Evolutionary conservation across 129 eudicot genomes (phyloP), one percentile per base, ranked within the genome.

Genomic region (Centrapalus pauciflorus): DNA sequence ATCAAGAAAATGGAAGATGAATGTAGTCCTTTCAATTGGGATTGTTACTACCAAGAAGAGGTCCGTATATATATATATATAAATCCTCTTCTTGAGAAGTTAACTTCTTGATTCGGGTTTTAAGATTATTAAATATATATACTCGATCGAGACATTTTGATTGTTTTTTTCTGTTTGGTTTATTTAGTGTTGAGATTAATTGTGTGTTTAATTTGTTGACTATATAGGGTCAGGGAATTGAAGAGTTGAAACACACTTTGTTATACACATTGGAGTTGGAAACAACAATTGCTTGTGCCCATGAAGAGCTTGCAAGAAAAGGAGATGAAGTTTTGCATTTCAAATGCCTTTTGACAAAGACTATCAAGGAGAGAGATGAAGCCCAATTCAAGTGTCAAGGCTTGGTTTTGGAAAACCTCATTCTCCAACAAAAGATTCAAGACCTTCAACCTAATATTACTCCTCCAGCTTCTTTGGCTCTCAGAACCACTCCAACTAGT

Each of bases 291-390:
- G 48, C 78, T 8, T 79, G 85, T 43, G 85, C 90, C n/a, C 95
- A 87, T 20, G 97, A 90, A 10, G 95, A 90, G 60, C 75, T 90
- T 66, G 75, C 95, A 49, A 82, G 84, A 68, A 90, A 87, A 82
- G 90, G 78, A 45, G 97, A 87, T 50, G 95, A 87, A 67, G 66
- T 84, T 27, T 12, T 82, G 77, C 85, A 84, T 27, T 84, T 90
- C 59, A 85, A 87, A 66, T 76, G 45, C 43, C 76, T 87, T 48
- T 67, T 87, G 51, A 48, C 87, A 21, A 77, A 59, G 51, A 69
- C 82, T 20, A 70, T 80, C 23, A 81, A 85, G 60, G 97, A 90
- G 49, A 84, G 86, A 65, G 95, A 90, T 64, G 95, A 90, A 66
- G 84, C 88, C 37, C 68, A 77, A 29, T 64, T 76, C 11, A 87